Percentiles rank a stretch among this genome's conserved stretches.
phyloP scores from a whole-genome alignment of 169 alveolate species.

The Plasmodium berghei region DNA sequence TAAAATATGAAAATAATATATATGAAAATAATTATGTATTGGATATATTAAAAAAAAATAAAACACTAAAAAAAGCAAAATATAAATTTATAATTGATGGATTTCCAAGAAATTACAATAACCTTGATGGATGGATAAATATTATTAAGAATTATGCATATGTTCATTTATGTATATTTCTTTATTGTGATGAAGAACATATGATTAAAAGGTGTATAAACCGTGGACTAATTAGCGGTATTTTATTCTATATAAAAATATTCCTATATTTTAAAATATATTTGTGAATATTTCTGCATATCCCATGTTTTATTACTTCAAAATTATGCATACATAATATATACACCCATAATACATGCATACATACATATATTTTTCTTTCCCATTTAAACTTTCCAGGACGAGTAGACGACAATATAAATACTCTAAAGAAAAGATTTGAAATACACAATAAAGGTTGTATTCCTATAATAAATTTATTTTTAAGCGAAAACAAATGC shows the following conservation, averaged over 20 bases:
- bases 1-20: slow-evolving; percentile 57
- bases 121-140: slow-evolving; percentile 89
- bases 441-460: slow-evolving; percentile 93
- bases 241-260: neutral
- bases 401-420: slow-evolving; percentile 96
- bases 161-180: slow-evolving; percentile 77
- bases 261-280: neutral
- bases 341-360: too few relatives aligned
- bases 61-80: slow-evolving; percentile 52
- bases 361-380: neutral
- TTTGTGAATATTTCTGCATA: slow-evolving; percentile 1
- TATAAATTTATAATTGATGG: slow-evolving; percentile 95
- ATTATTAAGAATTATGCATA: slow-evolving; percentile 78
- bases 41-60: slow-evolving; percentile 54
- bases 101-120: slow-evolving; percentile 95
- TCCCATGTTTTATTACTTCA: neutral
- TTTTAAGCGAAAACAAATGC: slow-evolving; percentile 87
- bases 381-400: slow-evolving; percentile 79
- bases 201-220: slow-evolving; percentile 78
- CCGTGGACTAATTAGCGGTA: slow-evolving; percentile 80
- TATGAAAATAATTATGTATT: slow-evolving; percentile 57
- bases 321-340: neutral
- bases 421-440: slow-evolving; percentile 93
- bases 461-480: slow-evolving; percentile 92
- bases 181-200: slow-evolving; percentile 80